Base-by-base conservation (phyloP, 2,329 filamentous ascomycete genomes). In the Dryadomyces quercus-mongolicae region DNA sequence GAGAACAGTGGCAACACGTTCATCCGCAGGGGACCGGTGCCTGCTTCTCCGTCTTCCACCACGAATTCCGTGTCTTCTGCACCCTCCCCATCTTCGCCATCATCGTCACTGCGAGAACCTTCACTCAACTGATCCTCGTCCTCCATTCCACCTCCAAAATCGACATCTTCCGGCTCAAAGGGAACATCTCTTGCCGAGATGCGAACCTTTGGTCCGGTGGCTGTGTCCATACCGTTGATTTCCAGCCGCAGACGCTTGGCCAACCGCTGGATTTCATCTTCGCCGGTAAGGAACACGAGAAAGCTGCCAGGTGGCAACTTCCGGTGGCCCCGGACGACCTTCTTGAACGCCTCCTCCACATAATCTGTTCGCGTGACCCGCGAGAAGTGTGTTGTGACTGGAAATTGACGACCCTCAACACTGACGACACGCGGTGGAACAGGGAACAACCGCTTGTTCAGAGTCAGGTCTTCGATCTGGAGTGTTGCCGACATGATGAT, bases 401-500 rank as follows among this genome's bases (percentile, higher is more conserved):
- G 82, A 65, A 89, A 92, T 64, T 98, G 92, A 44, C 93, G 82
- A 10, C 94, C 94, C 66, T 97, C 91, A 0, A 91, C 86, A 65
- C 95, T 82, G 1, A 98, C 76, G 1, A 97, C 79, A 0, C 91
- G 92, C 0, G 93, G 93, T 2, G 87, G 78, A 0, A 73, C 76
- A 4, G 83, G 74, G 68, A 98, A 98, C 0, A 98, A 74, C 16
- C 78, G 83, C 9, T 80, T 72, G 63, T 98, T 97, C 64, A 89
- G 80, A 0, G 88, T 89, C 61, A 98, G 87, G 64, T 97, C 92
- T 13, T 89, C 87, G 48, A 97, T 88, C 56, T 90, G 79, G 38
- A 98, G 74, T 2, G 93, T 98, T 46, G 93, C 93, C 56, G 92
- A 97, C 94, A 98, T 98, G 70, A 98, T 95, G 56, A 98, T 81